Percentiles rank a stretch among this genome's conserved stretches.
Evolutionary conservation across 2,329 filamentous ascomycete species (phyloP).

Genomic region (Hypoxylon sp.): DNA sequence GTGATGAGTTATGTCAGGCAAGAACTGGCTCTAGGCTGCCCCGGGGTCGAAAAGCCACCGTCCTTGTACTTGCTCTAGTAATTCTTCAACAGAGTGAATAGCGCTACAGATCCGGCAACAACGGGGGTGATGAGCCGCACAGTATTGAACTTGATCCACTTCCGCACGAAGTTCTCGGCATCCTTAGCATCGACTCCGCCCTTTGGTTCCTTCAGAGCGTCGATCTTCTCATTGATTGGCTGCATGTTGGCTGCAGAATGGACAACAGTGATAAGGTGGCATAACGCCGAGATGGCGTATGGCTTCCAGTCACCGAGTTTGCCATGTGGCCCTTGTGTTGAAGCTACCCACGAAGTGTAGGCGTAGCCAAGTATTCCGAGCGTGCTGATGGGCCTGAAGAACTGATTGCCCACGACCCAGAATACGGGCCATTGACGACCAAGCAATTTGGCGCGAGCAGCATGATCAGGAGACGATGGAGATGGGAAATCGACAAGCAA

Average conservation of each 20-base stretch:
- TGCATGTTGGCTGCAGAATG: constrained; percentile 67
- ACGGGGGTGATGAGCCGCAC: constrained; percentile 56
- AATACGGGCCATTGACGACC: constrained; percentile 65
- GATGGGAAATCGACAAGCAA: constrained; percentile 63
- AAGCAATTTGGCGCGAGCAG: constrained; percentile 60
- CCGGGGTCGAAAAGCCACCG: not conserved
- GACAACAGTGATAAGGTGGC: constrained; percentile 63
- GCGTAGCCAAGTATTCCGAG: constrained; percentile 64
- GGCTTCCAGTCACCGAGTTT: constrained; percentile 61
- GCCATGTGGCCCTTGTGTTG: constrained; percentile 27
- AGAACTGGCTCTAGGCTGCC: not conserved
- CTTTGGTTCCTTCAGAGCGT: constrained; percentile 54
- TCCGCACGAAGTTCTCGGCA: constrained; percentile 55
- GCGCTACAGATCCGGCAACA: constrained; percentile 54
- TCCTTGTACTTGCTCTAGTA: constrained; percentile 18
- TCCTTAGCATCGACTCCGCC: constrained; percentile 46
- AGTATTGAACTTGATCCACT: constrained; percentile 56
- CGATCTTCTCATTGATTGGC: constrained; percentile 64
- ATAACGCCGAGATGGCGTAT: constrained; percentile 60
- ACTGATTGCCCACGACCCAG: constrained; percentile 65
- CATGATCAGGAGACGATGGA: constrained; percentile 58
- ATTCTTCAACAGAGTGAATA: constrained; percentile 53
- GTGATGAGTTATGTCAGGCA: not conserved
- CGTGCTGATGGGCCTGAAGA: constrained; percentile 66
- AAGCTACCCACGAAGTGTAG: constrained; percentile 58